Evolutionary conservation across 495 filamentous ascomycete species (phyloP), one percentile per base, ranked within the genome.

Genomic region (Annulohypoxylon bovei): DNA sequence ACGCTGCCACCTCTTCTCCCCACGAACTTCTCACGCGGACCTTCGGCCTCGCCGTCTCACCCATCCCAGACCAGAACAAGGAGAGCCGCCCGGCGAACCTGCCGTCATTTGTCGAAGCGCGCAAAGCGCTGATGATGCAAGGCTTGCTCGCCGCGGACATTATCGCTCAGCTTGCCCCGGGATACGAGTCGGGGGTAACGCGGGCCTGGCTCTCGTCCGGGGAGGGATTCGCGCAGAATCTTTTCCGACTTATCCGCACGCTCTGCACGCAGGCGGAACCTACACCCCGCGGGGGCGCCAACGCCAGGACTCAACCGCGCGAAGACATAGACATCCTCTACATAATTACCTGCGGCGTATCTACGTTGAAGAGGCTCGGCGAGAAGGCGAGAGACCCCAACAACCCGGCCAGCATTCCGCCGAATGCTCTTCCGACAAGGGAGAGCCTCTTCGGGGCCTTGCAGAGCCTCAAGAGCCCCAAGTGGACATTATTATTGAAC

Each of bases 141-240:
- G 93, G 93, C 5, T 87, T 99, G 67, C 82, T 99, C 5, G 92
- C 94, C 1, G 95, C 93, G 3, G 95, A 99, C 70, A 95, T 98
- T 58, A 81, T 98, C 7, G 87, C 93, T 3, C 86, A 88, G 5
- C 85, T 97, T 14, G 88, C 87, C 1, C 92, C 92, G n/a, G 86
- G 85, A 0, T 85, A 86, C 18, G 94, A 97, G 68, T 86, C 82
- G 23, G 81, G 84, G 7, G 83, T 97, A 12, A 91, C 94, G n/a
- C 86, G 88, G 46, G 81, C 84, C 1, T 99, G 95, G 95, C 86
- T 98, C 16, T 87, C 90, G 16, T 93, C 91, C 14, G 89, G 91
- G 37, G 93, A 96, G 75, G 93, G 93, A 0, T 97, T 97, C 76
- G 91, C 93, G 2, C 84, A 90, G 56, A 92, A 90, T 75, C 84